A percentile compares a stretch with the other conserved stretches of the same genome.
These are phyloP conservation scores for Apiotrichum mycotoxinovorans DNA, from an alignment of 1,284 basidiomycete species.

Conservation along the genomic window DNA sequence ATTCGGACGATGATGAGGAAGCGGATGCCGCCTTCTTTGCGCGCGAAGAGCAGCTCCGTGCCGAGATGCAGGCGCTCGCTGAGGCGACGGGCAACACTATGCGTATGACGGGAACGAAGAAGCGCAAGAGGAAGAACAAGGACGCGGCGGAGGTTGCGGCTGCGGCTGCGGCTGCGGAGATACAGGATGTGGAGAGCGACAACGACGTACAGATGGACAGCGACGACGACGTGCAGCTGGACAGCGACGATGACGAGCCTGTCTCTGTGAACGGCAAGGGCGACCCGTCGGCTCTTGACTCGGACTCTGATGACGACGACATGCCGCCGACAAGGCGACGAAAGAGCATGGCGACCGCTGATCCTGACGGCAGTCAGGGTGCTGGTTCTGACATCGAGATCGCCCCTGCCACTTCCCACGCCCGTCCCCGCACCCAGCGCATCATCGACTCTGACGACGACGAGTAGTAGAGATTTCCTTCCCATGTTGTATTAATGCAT, in stretches of 20 bases:
- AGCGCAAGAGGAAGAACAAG: slow-evolving; percentile 31
- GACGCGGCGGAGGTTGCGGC: slow-evolving; percentile 15
- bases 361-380: background rate
- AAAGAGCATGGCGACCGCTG: background rate
- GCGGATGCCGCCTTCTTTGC: slow-evolving; percentile 62
- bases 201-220: background rate
- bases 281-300: background rate
- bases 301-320: background rate
- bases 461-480: slow-evolving; percentile 3
- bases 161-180: slow-evolving; percentile 9
- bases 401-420: background rate
- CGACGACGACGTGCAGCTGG: background rate
- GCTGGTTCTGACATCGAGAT: background rate
- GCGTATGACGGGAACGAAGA: slow-evolving; percentile 35
- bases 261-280: slow-evolving; percentile 6
- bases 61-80: slow-evolving; percentile 56
- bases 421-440: slow-evolving; percentile 4
- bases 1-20: slow-evolving; percentile 69
- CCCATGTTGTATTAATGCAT: slow-evolving; percentile 19
- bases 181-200: slow-evolving; percentile 1
- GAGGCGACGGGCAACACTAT: slow-evolving; percentile 42
- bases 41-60: slow-evolving; percentile 61
- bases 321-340: background rate
- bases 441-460: slow-evolving; percentile 25
- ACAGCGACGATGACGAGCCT: slow-evolving; percentile 4